Percentiles rank a stretch among this genome's conserved stretches.
Evolutionary conservation across 345 rosid species (phyloP).

Genomic region (Euphorbia pulcherrima): DNA sequence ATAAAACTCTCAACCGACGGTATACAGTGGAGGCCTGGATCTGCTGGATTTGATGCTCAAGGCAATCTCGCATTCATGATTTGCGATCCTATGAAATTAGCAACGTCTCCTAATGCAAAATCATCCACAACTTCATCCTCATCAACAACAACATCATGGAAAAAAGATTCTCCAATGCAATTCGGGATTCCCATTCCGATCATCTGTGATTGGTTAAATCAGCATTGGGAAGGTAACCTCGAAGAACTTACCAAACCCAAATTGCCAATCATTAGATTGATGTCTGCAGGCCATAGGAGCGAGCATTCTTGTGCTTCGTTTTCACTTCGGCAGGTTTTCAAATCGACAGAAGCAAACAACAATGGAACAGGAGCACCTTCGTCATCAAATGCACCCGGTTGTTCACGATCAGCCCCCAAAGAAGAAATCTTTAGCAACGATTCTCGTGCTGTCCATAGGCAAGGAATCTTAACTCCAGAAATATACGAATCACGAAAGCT

Average conservation of each 20-base stretch:
- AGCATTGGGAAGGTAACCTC: conserved; percentile 96
- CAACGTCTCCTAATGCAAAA: conserved; percentile 75
- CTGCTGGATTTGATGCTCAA: conserved; percentile 90
- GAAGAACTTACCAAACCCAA: conserved; percentile 84
- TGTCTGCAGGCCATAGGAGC: conserved; percentile 87
- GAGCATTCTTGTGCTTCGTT: conserved; percentile 89
- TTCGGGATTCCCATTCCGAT: conserved; percentile 91
- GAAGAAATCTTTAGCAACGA: conserved; percentile 43
- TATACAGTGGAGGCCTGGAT: conserved; percentile 72
- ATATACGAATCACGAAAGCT: conserved; percentile 74
- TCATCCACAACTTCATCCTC: conserved; percentile 64
- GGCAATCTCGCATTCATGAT: conserved; percentile 95
- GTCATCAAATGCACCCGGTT: conserved; percentile 48
- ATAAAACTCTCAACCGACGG: conserved; percentile 82
- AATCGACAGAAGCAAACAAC: conserved; percentile 48
- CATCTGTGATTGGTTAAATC: conserved; percentile 91
- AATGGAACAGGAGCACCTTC: conserved; percentile 50
- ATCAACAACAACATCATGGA: conserved; percentile 65
- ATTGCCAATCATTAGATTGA: conserved; percentile 75
- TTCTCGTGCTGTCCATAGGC: conserved; percentile 49
- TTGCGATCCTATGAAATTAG: conserved; percentile 94
- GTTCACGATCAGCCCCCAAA: conserved; percentile 33
- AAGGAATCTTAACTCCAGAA: conserved; percentile 87
- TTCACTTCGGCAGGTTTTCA: conserved; percentile 73
- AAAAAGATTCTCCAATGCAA: conserved; percentile 63